Evolutionary conservation across 768 basidiomycete species (phyloP).

Genomic region (Vararia minispora): DNA sequence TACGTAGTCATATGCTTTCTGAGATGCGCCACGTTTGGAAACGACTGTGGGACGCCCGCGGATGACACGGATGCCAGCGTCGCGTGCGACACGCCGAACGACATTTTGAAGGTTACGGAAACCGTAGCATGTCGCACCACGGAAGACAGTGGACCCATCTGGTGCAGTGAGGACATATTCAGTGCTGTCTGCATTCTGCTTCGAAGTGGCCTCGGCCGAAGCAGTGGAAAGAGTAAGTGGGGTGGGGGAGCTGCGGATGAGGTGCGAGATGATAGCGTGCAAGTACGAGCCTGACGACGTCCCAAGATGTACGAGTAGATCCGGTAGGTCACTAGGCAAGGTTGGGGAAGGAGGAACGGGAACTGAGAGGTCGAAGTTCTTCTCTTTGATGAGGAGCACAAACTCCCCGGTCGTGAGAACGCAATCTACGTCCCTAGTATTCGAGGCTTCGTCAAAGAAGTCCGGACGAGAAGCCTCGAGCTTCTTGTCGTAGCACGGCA

Average conservation of each 20-base stretch:
- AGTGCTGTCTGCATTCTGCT: constrained; percentile 71
- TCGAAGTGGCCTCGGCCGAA: constrained; percentile 33
- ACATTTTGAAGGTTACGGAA: constrained; percentile 97
- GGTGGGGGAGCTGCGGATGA: constrained; percentile 30
- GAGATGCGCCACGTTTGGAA: too few relatives aligned
- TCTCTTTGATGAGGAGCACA: constrained; percentile 72
- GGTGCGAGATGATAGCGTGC: constrained; percentile 57
- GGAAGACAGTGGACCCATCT: constrained; percentile 61
- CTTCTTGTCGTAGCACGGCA: constrained; percentile 99
- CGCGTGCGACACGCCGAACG: constrained; percentile 84
- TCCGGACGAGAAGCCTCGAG: constrained; percentile 93
- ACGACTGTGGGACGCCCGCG: too few relatives aligned
- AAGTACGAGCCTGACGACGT: constrained; percentile 91
- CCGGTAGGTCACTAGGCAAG: constrained; percentile 37
- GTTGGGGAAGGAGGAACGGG: constrained; percentile 29
- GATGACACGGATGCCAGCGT: constrained; percentile 44
- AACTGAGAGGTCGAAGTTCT: constrained; percentile 61
- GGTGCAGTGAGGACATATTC: constrained; percentile 48
- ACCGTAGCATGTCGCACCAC: constrained; percentile 92
- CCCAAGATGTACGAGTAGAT: constrained; percentile 68
- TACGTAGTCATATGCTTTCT: constrained; percentile 70
- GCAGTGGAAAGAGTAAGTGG: constrained; percentile 17
- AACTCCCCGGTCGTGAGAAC: constrained; percentile 96
- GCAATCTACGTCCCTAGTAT: constrained; percentile 91
- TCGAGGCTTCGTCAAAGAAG: constrained; percentile 74